phyloP scores from a whole-genome alignment of 2,329 filamentous ascomycete species.

The Westerdykella aurantiaca region DNA sequence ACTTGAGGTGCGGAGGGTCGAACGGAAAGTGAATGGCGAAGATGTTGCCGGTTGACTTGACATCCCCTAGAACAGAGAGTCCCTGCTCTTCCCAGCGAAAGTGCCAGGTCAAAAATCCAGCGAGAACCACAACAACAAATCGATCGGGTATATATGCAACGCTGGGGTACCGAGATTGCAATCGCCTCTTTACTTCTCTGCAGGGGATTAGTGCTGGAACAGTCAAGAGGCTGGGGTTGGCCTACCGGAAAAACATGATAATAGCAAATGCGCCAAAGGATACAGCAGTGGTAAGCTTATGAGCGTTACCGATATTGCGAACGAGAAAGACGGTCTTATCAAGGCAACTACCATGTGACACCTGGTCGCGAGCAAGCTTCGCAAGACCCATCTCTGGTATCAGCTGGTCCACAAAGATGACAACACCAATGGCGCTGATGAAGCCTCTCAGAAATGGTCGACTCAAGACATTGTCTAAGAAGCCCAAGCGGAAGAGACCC shows the following conservation, averaged over 20 bases:
- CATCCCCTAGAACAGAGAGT: conserved; percentile 74
- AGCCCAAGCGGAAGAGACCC: conserved; percentile 78
- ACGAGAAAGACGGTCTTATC: conserved; percentile 80
- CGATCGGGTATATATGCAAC: conserved; percentile 90
- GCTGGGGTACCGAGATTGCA: conserved; percentile 72
- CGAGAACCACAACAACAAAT: conserved; percentile 80
- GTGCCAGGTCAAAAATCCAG: conserved; percentile 70
- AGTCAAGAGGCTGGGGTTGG: neutral
- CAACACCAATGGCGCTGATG: conserved; percentile 93
- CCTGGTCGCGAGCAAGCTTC: conserved; percentile 59
- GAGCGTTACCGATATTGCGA: conserved; percentile 58
- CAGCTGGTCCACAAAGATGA: conserved; percentile 91
- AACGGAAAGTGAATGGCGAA: conserved; percentile 89
- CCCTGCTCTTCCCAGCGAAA: conserved; percentile 75
- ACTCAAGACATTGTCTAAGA: conserved; percentile 89
- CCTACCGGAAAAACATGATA: conserved; percentile 84
- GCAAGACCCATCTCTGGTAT: conserved; percentile 82
- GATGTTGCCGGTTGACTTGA: conserved; percentile 64
- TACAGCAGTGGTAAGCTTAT: conserved; percentile 69
- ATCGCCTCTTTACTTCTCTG: conserved; percentile 71
- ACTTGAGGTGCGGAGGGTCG: conserved; percentile 64
- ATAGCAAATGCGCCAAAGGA: conserved; percentile 74
- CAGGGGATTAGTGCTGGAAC: conserved; percentile 7
- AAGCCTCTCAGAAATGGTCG: conserved; percentile 89
- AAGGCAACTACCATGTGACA: conserved; percentile 77